A percentile compares a stretch with the other conserved stretches of the same genome.
Evolutionary conservation across 148 eudicot genomes (phyloP).

Genomic region (Euryodendron excelsum): DNA sequence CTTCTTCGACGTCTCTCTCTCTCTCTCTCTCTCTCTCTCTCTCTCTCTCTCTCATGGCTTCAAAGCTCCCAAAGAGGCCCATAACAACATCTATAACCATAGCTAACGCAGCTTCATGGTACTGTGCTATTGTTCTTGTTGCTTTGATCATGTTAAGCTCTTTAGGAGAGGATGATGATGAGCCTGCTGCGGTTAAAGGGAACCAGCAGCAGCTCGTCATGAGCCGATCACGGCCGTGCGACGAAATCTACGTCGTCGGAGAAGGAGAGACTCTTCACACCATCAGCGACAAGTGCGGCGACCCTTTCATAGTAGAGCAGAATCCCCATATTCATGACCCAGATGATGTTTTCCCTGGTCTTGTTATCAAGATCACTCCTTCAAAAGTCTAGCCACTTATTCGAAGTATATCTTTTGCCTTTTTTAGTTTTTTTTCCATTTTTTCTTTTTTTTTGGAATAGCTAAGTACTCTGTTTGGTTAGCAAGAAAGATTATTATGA

Average conservation of each 20-base stretch:
- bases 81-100: neutral
- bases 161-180: neutral
- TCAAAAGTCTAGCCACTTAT: neutral
- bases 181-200: neutral
- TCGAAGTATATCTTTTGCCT: no score
- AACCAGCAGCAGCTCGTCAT: neutral
- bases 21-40: neutral
- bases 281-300: conserved; percentile 34
- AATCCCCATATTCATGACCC: conserved; percentile 38
- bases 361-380: conserved; percentile 34
- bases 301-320: conserved; percentile 25
- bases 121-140: neutral
- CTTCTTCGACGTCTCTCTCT: neutral
- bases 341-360: conserved; percentile 36
- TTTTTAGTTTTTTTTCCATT: no score
- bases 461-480: neutral
- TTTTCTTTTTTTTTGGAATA: neutral
- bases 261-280: conserved; percentile 36
- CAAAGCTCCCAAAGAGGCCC: neutral
- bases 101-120: conserved; percentile 11
- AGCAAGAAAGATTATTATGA: no score
- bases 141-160: conserved; percentile 2
- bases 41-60: neutral
- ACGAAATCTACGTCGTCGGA: conserved; percentile 31
- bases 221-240: conserved; percentile 18